phyloP scores from a whole-genome alignment of 2,329 filamentous ascomycete species.

The Trichothecium sympodiale region DNA sequence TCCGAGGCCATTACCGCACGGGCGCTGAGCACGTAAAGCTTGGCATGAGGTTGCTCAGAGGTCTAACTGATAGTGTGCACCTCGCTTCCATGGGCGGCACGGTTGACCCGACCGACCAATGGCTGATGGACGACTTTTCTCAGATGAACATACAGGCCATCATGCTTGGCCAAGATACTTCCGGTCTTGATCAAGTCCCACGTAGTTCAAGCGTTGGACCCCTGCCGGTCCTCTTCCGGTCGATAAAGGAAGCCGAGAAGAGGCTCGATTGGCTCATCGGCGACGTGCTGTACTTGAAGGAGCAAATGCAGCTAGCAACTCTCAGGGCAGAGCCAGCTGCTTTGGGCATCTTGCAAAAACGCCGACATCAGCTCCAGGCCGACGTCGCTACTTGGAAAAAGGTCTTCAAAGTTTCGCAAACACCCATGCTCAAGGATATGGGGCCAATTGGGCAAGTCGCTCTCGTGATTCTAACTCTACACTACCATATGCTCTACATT shows the following conservation, averaged over 20 bases:
- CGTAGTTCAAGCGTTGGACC: neutral
- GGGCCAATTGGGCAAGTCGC: too few relatives aligned
- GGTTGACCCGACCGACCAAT: neutral
- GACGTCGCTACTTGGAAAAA: too few relatives aligned
- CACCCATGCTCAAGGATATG: too few relatives aligned
- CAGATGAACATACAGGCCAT: slow-evolving; percentile 3
- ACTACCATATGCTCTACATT: too few relatives aligned
- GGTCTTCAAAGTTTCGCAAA: too few relatives aligned
- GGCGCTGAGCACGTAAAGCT: slow-evolving; percentile 17
- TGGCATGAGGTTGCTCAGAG: slow-evolving; percentile 17
- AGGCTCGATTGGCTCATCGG: slow-evolving; percentile 1
- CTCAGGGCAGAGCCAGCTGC: too few relatives aligned
- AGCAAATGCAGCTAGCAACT: neutral
- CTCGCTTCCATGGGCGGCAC: neutral
- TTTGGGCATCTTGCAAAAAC: too few relatives aligned
- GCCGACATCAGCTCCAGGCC: too few relatives aligned
- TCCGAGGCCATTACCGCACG: slow-evolving; percentile 18
- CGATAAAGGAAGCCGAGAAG: neutral
- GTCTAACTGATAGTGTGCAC: neutral
- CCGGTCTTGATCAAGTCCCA: neutral
- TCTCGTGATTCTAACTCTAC: too few relatives aligned
- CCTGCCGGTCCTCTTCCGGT: neutral
- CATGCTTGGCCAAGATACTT: neutral
- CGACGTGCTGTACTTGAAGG: neutral
- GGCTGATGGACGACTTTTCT: slow-evolving; percentile 2